phyloP scores from a whole-genome alignment of 805 yeast genomes.

The Kregervanrija pseudodelftensis region DNA sequence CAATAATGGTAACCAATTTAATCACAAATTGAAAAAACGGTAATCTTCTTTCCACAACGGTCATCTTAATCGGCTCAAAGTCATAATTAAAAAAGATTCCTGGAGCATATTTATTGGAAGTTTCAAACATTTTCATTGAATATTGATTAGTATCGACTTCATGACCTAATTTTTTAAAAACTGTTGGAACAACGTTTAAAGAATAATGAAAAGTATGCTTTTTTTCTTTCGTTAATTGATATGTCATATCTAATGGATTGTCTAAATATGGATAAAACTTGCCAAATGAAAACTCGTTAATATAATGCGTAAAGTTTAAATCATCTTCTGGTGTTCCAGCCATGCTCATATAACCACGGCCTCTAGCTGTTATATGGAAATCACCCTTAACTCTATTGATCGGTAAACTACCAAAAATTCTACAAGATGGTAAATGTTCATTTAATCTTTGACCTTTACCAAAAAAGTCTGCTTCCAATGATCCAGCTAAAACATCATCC shows the following conservation, averaged over 20 bases:
- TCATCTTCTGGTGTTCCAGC: conserved; percentile 43
- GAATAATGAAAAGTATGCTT: conserved; percentile 55
- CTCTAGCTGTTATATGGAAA: conserved; percentile 75
- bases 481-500: conserved; percentile 59
- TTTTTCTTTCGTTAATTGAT: conserved; percentile 43
- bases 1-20: conserved; percentile 70
- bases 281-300: conserved; percentile 86
- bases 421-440: conserved; percentile 73
- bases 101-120: conserved; percentile 37
- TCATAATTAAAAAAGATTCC: conserved; percentile 82
- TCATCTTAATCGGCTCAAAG: conserved; percentile 77
- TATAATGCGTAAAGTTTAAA: conserved; percentile 75
- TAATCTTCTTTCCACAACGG: conserved; percentile 63
- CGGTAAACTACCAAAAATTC: conserved; percentile 73
- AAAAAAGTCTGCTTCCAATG: conserved; percentile 58
- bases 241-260: conserved; percentile 82
- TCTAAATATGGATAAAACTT: conserved; percentile 77
- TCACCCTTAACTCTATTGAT: conserved; percentile 84
- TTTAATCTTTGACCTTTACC: conserved; percentile 33
- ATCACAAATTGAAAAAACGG: conserved; percentile 74
- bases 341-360: conserved; percentile 44
- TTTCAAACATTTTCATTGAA: conserved; percentile 47
- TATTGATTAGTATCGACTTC: conserved; percentile 79
- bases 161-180: conserved; percentile 63
- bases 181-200: conserved; percentile 78